Percentiles rank a stretch among this genome's conserved stretches.
These are phyloP conservation scores for Alnus glutinosa DNA, from an alignment of 306 rosid species.

Conservation along the genomic window DNA sequence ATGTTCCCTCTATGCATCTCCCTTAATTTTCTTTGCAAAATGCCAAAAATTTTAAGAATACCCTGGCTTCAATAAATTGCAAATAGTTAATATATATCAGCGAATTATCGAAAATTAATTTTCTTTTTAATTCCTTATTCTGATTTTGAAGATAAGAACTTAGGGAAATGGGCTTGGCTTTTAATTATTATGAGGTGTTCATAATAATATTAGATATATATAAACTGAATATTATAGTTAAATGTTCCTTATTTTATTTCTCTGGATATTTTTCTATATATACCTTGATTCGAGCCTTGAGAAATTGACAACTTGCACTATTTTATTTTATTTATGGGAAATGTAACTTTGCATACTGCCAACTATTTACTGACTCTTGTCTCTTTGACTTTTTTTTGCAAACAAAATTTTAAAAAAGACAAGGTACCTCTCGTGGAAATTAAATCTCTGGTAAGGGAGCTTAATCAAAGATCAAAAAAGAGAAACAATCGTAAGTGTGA, in stretches of 20 bases:
- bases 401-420: not conserved
- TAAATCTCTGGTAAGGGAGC: not conserved
- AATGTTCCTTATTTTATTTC: not conserved
- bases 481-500: no score
- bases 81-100: no score
- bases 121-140: not conserved
- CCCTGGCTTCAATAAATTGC: no score
- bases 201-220: no score
- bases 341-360: slow-evolving; percentile 7
- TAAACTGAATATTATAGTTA: no score
- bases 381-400: not conserved
- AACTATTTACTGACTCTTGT: slow-evolving; percentile 16
- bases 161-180: not conserved
- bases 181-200: not conserved
- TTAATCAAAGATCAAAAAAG: no score
- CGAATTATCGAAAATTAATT: not conserved
- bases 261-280: not conserved
- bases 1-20: no score
- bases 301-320: not conserved
- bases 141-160: not conserved
- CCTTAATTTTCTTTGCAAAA: no score
- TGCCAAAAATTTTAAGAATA: no score
- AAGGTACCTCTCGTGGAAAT: slow-evolving; percentile 5
- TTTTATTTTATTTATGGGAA: slow-evolving; percentile 7
- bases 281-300: slow-evolving; percentile 2